A percentile compares a stretch with the other conserved stretches of the same genome.
Conservation (phyloP, 1,284 basidiomycete species). For the Phlebopus sp. region DNA sequence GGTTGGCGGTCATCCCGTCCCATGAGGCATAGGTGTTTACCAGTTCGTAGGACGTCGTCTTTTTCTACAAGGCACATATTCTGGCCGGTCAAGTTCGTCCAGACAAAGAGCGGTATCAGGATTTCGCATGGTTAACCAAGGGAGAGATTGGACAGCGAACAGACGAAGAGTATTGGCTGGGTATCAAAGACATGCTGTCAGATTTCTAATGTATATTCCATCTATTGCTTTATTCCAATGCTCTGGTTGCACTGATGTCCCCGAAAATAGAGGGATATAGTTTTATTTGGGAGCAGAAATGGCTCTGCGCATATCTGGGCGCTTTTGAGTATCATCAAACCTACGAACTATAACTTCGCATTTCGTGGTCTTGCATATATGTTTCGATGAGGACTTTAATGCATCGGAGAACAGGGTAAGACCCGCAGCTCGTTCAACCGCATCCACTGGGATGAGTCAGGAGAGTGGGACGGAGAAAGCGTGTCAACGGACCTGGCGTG, state of each 20-base stretch:
- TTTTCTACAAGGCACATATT: constrained; percentile 85
- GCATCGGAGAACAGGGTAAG: constrained; percentile 85
- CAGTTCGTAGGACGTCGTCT: constrained; percentile 45
- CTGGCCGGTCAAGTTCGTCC: constrained; percentile 73
- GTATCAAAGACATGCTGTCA: constrained; percentile 77
- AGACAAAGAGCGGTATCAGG: constrained; percentile 50
- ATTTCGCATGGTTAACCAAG: constrained; percentile 90
- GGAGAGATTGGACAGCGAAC: constrained; percentile 75
- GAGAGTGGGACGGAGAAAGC: background rate
- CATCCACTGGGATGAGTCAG: constrained; percentile 58
- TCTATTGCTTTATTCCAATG: background rate
- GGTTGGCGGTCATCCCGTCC: constrained; percentile 25
- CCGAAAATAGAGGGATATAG: too few species aligned
- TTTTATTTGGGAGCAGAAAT: constrained; percentile 46
- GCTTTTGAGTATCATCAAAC: constrained; percentile 87
- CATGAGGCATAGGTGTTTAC: background rate
- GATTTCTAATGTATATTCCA: constrained; percentile 38
- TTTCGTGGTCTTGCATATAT: constrained; percentile 84
- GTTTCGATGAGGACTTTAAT: constrained; percentile 77
- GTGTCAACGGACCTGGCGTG: constrained; percentile 63
- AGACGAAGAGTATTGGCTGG: constrained; percentile 67
- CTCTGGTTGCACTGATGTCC: background rate
- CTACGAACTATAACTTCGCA: constrained; percentile 82
- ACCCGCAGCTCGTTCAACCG: constrained; percentile 90
- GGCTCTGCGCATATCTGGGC: constrained; percentile 48